These are phyloP conservation scores for Ilyonectria sp. DNA, from an alignment of 2,329 filamentous ascomycete genomes.

Conservation along the genomic window DNA sequence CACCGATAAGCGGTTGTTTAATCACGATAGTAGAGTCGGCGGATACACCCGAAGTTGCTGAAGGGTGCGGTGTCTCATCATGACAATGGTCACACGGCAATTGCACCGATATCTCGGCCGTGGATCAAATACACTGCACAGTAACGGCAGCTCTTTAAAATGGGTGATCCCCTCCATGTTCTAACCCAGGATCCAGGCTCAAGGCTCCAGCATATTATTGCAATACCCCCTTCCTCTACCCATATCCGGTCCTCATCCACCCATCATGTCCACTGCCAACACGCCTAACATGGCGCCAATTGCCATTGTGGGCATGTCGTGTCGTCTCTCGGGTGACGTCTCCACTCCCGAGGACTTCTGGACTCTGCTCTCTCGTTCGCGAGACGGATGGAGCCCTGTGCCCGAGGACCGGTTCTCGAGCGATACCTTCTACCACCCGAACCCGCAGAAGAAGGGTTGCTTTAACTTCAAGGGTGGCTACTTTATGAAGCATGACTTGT, in stretches of 20 bases:
- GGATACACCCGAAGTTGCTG: too few relatives aligned
- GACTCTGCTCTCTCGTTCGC: slow-evolving; percentile 58
- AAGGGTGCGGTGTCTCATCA: too few relatives aligned
- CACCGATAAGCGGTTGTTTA: too few relatives aligned
- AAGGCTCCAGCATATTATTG: not conserved
- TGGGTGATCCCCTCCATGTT: too few relatives aligned
- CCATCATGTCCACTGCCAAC: slow-evolving; percentile 9
- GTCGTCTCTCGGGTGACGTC: slow-evolving; percentile 61
- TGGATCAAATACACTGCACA: too few relatives aligned
- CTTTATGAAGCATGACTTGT: slow-evolving; percentile 63
- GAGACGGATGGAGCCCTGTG: slow-evolving; percentile 59
- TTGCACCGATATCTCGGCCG: too few relatives aligned
- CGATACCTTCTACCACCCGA: slow-evolving; percentile 59
- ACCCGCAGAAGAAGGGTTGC: slow-evolving; percentile 59
- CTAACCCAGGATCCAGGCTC: too few relatives aligned
- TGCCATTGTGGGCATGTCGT: slow-evolving; percentile 64
- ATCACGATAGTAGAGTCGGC: too few relatives aligned
- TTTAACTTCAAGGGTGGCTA: slow-evolving; percentile 56
- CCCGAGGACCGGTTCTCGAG: slow-evolving; percentile 64
- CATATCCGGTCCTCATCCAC: not conserved
- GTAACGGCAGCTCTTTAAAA: too few relatives aligned
- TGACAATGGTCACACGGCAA: too few relatives aligned
- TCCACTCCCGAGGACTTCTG: slow-evolving; percentile 61
- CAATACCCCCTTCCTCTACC: not conserved
- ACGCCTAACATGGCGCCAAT: slow-evolving; percentile 49